Conservation (phyloP, 106 monocot species). For the Posidonia australis region DNA sequence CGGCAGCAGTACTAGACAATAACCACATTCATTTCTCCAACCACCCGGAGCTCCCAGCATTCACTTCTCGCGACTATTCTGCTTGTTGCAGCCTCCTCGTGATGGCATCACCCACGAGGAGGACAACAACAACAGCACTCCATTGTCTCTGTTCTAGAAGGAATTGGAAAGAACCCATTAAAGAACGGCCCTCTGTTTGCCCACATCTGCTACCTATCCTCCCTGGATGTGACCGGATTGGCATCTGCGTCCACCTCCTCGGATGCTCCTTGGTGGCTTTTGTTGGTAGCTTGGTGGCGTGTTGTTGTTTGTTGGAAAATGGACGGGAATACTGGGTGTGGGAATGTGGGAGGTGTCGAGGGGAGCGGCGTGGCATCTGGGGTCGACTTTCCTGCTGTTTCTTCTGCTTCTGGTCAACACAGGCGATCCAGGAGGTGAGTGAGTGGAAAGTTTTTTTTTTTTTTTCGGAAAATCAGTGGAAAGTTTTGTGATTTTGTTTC, state of each 20-base stretch:
- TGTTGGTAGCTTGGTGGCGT: neutral
- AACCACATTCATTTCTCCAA: conserved; percentile 1
- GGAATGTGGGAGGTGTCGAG: neutral
- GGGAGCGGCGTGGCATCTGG: neutral
- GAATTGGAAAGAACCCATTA: conserved; percentile 1
- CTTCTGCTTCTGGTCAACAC: neutral
- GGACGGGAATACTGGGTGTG: neutral
- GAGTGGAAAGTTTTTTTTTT: neutral
- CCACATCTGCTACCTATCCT: neutral
- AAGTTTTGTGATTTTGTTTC: neutral
- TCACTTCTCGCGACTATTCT: neutral
- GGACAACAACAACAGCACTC: neutral
- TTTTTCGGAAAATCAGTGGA: neutral
- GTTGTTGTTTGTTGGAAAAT: neutral
- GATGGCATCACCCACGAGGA: neutral
- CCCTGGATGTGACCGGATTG: neutral
- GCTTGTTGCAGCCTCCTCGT: neutral
- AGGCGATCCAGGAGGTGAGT: conserved; percentile 8
- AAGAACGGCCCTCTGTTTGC: neutral
- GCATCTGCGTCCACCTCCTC: too few species aligned
- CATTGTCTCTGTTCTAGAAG: neutral
- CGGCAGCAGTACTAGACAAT: too few species aligned
- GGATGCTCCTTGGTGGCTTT: neutral
- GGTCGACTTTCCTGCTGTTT: neutral
- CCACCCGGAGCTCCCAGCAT: neutral